Base-by-base conservation (phyloP, 805 yeast species). In the Blastobotrys muscicola region DNA sequence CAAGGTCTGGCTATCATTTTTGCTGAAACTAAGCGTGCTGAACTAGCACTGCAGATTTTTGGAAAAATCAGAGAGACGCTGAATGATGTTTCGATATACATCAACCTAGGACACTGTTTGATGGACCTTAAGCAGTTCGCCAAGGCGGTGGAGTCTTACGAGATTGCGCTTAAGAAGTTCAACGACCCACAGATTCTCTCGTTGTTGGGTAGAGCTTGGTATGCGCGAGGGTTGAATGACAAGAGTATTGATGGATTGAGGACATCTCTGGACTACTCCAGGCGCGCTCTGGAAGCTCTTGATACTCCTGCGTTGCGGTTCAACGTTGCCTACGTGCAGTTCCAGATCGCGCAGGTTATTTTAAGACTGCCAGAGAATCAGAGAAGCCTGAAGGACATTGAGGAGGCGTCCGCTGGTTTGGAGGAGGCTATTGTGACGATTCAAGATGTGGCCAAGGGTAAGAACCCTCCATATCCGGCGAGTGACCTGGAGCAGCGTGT, bases 1-100 rank as follows among this genome's bases (percentile, higher is more conserved):
- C 98, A 92, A 63, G 99, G 99, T 44, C 72, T 92, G 49, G 97
- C 97, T 1, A 86, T 92, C 44, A 78, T 87, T 3, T 83, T 86
- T 61, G 94, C 94, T 8, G 97, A 90, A 56, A 81, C 80, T 55
- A 80, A 84, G 52, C 59, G 58, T 16, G 66, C 76, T 30, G 78
- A 76, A 20, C 71, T 80, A 48, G 95, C 97, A 0, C 70, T 89
- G 55, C 94, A 85, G 51, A 80, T 89, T 37, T 79, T 92, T 56
- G 75, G 94, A 61, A 86, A 89, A 53, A 78, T 89, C 43, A 76
- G 96, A 57, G 98, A 92, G 55, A 82, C 97, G 4, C 69, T 89
- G 50, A 82, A 83, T 57, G 95, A 85, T 57, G 77, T 82, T 43
- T 78, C 92, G 8, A 80, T 87, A 10, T 85, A 79, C 59, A 69